Conservation (phyloP, 2,329 filamentous ascomycete species). For the Cladosporium sp. region DNA sequence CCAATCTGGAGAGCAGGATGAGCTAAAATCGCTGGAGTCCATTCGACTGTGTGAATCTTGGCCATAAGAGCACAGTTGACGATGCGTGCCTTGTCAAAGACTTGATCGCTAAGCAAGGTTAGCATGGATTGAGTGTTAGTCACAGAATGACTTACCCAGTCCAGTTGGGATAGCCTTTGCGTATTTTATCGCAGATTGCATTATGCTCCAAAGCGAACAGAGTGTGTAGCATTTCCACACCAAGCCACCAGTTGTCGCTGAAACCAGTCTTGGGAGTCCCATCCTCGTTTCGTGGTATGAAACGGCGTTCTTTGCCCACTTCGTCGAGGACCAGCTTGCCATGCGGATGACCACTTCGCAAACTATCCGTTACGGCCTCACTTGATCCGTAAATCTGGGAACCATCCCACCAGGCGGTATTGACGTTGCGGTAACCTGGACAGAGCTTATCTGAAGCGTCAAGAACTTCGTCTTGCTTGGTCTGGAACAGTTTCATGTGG, state of each 20-base stretch:
- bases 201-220: constrained; percentile 53
- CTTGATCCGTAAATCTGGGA: constrained; percentile 51
- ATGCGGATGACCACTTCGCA: constrained; percentile 42
- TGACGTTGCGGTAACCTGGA: constrained; percentile 48
- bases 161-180: constrained; percentile 42
- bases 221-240: constrained; percentile 51
- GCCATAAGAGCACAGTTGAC: constrained; percentile 53
- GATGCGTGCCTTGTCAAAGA: constrained; percentile 50
- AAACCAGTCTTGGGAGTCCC: constrained; percentile 48
- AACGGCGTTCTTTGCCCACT: constrained; percentile 37
- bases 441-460: constrained; percentile 41
- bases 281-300: constrained; percentile 44
- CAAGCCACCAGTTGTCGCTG: constrained; percentile 51
- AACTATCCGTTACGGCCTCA: constrained; percentile 40
- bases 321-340: constrained; percentile 45
- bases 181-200: constrained; percentile 45
- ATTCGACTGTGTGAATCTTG: constrained; percentile 54
- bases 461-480: constrained; percentile 40
- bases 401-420: constrained; percentile 52
- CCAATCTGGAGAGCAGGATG: constrained; percentile 48
- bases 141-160: constrained; percentile 23
- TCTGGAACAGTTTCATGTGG: constrained; percentile 43
- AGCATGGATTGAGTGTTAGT: neutral
- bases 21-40: constrained; percentile 52
- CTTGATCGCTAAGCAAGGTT: constrained; percentile 35